A percentile compares a stretch with the other conserved stretches of the same genome.
These are phyloP conservation scores for Solanum hybrid DNA, from an alignment of 305 asterid genomes.

Conservation along the genomic window DNA sequence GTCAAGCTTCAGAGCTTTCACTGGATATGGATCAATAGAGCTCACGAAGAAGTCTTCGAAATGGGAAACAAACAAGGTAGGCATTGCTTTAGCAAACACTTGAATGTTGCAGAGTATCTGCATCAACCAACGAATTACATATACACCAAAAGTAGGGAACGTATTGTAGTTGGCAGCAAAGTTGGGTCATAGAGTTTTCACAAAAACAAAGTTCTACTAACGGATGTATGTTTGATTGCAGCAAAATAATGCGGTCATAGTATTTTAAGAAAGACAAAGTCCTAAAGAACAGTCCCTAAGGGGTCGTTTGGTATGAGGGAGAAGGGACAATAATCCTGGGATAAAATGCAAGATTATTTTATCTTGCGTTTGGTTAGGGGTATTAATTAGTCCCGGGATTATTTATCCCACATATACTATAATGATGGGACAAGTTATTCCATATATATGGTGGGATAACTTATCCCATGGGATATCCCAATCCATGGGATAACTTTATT, in stretches of 20 bases:
- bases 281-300: background rate
- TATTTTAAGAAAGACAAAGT: background rate
- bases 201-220: background rate
- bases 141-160: background rate
- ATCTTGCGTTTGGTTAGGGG: background rate
- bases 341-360: background rate
- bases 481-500: background rate
- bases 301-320: background rate
- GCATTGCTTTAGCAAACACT: slow-evolving; percentile 85
- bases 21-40: slow-evolving; percentile 67
- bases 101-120: slow-evolving; percentile 95
- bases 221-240: background rate
- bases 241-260: background rate
- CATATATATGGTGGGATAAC: background rate
- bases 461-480: background rate
- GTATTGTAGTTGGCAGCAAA: background rate
- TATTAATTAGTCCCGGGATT: background rate
- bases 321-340: background rate
- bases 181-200: background rate
- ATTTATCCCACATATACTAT: background rate
- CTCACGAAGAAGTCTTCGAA: slow-evolving; percentile 85
- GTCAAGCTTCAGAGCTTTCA: slow-evolving; percentile 84
- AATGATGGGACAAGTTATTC: background rate
- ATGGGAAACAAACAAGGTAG: slow-evolving; percentile 63
- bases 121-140: slow-evolving; percentile 6